Base-by-base conservation (phyloP, 2,329 filamentous ascomycete genomes). In the Ambrosiella beaveri region DNA sequence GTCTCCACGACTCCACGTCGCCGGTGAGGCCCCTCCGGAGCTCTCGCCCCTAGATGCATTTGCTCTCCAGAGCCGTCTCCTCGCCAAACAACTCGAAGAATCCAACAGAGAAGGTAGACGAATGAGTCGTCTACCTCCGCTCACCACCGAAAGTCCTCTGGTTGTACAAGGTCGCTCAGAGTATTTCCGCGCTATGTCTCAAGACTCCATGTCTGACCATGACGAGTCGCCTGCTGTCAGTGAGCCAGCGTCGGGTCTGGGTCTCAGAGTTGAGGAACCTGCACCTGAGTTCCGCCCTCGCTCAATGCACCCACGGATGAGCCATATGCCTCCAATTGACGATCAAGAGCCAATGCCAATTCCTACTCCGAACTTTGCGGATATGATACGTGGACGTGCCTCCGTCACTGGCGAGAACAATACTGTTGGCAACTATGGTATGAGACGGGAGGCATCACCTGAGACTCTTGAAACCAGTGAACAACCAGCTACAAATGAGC, bases 11-110 rank as follows among this genome's bases (percentile, higher is more conserved):
- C 73, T 88, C 60, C 85, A 89, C 69, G 76, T 86, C 59, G 85
- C 85, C 59, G 87, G 87, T 62, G 86, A 91, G 64, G 79, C 86
- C 1, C 91, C 93, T 17, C 93, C 93, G 4, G 86, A 93, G 56
- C 77, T 97, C 59, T 97, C 93, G 7, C 93, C 93, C 9, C 79
- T 98, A 63, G 93, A 98, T 75, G 91, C 91, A 53, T 94, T 98
- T 68, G 91, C 91, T 19, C 78, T 91, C 62, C 91, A 97, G 67
- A 94, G 90, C 65, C 84, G 91, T 59, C 73, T 94, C 64, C 78
- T 98, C 56, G 89, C 89, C 44, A 86, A 82, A 71, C 86, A 95
- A 70, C 80, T 98, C 61, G 85, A 95, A 68, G 84, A 93, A 64
- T 84, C 80, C 62, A 79, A 81, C 65, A 82, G 80, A 66, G 79